These are phyloP conservation scores for Arctium lappa DNA, from an alignment of 129 eudicot species.

Conservation along the genomic window DNA sequence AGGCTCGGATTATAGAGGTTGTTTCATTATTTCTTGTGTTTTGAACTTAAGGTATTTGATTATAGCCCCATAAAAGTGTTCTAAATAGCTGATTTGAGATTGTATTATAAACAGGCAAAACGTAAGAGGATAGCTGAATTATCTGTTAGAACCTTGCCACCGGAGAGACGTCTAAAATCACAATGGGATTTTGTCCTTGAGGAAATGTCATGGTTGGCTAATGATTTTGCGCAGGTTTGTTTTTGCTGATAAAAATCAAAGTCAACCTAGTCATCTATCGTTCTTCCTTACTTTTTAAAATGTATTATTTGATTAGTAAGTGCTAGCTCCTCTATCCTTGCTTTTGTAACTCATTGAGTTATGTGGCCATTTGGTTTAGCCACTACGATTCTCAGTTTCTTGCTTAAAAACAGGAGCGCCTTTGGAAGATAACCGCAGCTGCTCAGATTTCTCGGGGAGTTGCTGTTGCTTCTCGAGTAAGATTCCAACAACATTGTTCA, in stretches of 20 bases:
- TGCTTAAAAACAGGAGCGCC: conserved; percentile 61
- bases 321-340: not conserved
- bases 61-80: not conserved
- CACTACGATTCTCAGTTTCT: conserved; percentile 14
- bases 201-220: conserved; percentile 98
- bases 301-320: conserved; percentile 5
- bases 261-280: conserved; percentile 5
- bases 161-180: conserved; percentile 50
- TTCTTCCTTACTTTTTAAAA: not conserved
- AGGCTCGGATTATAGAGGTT: conserved; percentile 88
- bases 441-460: conserved; percentile 58
- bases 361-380: conserved; percentile 9
- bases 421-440: conserved; percentile 86
- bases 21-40: conserved; percentile 1
- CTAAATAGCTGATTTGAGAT: conserved; percentile 27
- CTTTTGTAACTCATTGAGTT: not conserved
- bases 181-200: conserved; percentile 96
- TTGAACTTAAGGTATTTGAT: conserved; percentile 6
- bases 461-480: conserved; percentile 53
- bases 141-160: conserved; percentile 42
- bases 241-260: conserved; percentile 12
- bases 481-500: conserved; percentile 38
- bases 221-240: conserved; percentile 97
- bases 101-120: conserved; percentile 58
- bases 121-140: conserved; percentile 84